These are phyloP conservation scores for Solanum corneliomulleri DNA, from an alignment of 257 asterid genomes.

Conservation along the genomic window DNA sequence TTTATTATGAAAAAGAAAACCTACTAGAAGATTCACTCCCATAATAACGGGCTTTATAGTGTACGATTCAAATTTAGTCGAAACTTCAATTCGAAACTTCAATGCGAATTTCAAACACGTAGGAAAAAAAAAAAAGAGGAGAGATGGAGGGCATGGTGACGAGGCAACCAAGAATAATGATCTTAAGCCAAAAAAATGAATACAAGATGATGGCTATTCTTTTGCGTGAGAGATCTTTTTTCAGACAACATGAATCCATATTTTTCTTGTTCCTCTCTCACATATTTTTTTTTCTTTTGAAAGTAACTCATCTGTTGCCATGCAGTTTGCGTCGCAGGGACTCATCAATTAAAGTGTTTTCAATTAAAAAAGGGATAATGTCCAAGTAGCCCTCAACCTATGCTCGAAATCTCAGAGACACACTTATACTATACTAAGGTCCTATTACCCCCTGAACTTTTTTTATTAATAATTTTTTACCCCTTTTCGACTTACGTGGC, in stretches of 20 bases:
- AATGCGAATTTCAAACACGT: too few species aligned
- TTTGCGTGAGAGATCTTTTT: neutral
- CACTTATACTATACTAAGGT: too few species aligned
- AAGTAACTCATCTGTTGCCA: neutral
- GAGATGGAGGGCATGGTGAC: constrained; percentile 12
- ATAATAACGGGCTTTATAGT: neutral
- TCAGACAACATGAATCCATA: constrained; percentile 38
- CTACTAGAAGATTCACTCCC: neutral
- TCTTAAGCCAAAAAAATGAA: constrained; percentile 57
- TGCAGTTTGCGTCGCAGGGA: neutral
- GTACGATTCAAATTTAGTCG: neutral
- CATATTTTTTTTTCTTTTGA: neutral
- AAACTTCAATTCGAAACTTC: neutral
- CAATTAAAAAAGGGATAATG: too few species aligned
- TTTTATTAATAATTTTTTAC: too few species aligned
- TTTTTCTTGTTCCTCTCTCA: neutral
- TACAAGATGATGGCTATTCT: constrained; percentile 49
- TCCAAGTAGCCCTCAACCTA: too few species aligned
- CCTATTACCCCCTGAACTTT: too few species aligned
- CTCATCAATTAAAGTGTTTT: too few species aligned
- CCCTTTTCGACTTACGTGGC: too few species aligned
- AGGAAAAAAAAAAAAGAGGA: neutral
- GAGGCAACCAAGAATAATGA: constrained; percentile 70
- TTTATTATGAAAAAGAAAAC: neutral
- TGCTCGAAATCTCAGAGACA: too few species aligned